Conservation (phyloP, 768 basidiomycete genomes). For the Rhodotorula babjevae region DNA sequence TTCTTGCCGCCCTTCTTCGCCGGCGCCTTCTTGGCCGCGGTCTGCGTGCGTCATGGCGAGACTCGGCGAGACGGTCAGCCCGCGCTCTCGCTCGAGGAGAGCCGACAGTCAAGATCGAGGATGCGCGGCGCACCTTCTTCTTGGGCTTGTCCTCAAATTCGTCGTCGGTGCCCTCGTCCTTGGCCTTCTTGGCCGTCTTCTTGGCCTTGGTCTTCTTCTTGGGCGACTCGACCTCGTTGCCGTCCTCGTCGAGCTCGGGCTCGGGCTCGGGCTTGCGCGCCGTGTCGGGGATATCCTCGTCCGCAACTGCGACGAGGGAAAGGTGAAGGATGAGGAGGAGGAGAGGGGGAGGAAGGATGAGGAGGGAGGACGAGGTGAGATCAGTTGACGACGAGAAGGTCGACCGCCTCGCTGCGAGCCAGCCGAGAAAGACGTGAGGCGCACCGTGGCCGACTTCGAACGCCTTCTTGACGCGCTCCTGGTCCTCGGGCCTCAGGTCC, state of each 20-base stretch:
- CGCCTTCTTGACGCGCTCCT: slow-evolving; percentile 65
- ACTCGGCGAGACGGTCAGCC: too few species aligned
- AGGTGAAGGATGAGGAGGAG: not conserved
- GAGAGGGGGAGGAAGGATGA: too few species aligned
- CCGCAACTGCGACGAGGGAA: slow-evolving; percentile 55
- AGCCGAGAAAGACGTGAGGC: slow-evolving; percentile 4
- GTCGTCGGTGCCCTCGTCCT: slow-evolving; percentile 15
- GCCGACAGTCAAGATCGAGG: too few species aligned
- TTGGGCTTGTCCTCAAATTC: slow-evolving; percentile 1
- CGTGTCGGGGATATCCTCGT: slow-evolving; percentile 61
- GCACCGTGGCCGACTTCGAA: slow-evolving; percentile 63
- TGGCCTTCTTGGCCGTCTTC: slow-evolving; percentile 9
- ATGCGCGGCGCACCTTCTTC: slow-evolving; percentile 8
- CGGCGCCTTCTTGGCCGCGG: slow-evolving; percentile 8
- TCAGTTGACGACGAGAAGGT: too few species aligned
- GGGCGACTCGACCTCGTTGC: slow-evolving; percentile 1
- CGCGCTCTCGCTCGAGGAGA: too few species aligned
- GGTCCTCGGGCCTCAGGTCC: slow-evolving; percentile 62
- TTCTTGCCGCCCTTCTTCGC: slow-evolving; percentile 12
- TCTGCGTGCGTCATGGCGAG: not conserved
- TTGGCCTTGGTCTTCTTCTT: slow-evolving; percentile 30
- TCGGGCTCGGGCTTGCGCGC: slow-evolving; percentile 31
- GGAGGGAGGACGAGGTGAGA: not conserved
- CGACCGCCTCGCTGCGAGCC: too few species aligned
- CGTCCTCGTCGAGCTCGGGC: slow-evolving; percentile 16